phyloP scores from a whole-genome alignment of 2,329 filamentous ascomycete genomes.

The Neofusicoccum sp. region DNA sequence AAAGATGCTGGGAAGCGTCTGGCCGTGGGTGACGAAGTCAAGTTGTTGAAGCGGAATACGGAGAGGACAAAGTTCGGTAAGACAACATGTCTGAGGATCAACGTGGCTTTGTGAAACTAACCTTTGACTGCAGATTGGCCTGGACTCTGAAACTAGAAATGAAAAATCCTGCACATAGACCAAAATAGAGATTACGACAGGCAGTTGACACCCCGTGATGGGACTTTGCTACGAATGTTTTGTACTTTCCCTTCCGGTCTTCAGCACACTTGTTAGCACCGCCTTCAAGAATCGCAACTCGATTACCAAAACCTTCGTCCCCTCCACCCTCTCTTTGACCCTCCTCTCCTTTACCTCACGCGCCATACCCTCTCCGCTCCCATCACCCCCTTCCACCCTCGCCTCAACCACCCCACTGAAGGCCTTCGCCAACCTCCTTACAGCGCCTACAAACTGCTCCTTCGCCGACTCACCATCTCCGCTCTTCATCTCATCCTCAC shows the following conservation, averaged over 20 bases:
- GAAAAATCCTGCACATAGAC: not conserved
- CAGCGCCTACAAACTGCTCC: not conserved
- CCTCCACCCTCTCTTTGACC: not conserved
- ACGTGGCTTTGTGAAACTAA: not conserved
- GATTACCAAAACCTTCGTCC: not conserved
- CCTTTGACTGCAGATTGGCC: constrained; percentile 3
- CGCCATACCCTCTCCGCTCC: not conserved
- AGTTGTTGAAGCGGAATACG: constrained; percentile 42
- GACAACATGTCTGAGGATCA: constrained; percentile 21
- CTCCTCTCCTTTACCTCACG: not conserved
- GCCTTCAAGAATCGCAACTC: not conserved
- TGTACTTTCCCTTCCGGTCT: not conserved
- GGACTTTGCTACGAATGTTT: not conserved
- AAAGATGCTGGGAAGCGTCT: constrained; percentile 34
- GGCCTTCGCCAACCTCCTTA: not conserved
- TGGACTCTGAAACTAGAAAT: not conserved
- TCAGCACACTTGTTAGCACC: not conserved
- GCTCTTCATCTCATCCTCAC: not conserved
- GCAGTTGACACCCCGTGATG: not conserved
- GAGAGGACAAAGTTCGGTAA: constrained; percentile 49
- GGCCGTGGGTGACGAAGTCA: constrained; percentile 48
- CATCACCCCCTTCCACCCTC: not conserved
- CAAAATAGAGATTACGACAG: not conserved
- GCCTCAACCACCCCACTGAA: not conserved
- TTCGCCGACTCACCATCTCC: not conserved